These are phyloP conservation scores for Nakazawaea molendinolei DNA, from an alignment of 805 yeast species.

Conservation along the genomic window DNA sequence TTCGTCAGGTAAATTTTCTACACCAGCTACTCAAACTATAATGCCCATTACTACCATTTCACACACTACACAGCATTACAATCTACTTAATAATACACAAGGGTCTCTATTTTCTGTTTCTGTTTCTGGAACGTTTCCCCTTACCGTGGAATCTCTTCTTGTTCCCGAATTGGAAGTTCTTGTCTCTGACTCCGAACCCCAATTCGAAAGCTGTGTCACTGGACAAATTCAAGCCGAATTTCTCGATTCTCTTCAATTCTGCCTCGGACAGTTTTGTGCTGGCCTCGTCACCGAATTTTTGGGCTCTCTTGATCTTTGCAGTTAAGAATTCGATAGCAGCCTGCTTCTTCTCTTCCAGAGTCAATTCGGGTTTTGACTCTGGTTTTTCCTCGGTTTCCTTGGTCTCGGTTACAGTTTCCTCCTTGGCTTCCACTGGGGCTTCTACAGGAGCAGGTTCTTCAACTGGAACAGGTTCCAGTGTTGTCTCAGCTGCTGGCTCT, in stretches of 20 bases:
- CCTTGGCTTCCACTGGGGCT: constrained; percentile 11
- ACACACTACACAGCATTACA: too few relatives aligned
- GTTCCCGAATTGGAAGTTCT: constrained; percentile 7
- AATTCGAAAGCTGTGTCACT: constrained; percentile 63
- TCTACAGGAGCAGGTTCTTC: constrained; percentile 15
- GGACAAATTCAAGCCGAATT: constrained; percentile 73
- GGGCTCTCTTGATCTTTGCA: constrained; percentile 64
- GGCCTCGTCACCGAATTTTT: constrained; percentile 66
- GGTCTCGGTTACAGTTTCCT: constrained; percentile 6
- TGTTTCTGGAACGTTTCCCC: neutral
- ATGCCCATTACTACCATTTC: neutral
- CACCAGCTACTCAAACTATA: neutral
- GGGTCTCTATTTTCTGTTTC: neutral
- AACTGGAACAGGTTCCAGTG: constrained; percentile 13
- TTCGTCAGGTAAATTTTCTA: neutral
- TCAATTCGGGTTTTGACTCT: constrained; percentile 30
- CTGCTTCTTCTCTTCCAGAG: constrained; percentile 66
- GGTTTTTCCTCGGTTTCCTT: constrained; percentile 14
- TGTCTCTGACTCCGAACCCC: constrained; percentile 33
- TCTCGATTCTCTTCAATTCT: constrained; percentile 65
- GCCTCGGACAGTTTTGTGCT: constrained; percentile 46
- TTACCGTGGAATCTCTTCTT: neutral
- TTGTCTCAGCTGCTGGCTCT: constrained; percentile 18
- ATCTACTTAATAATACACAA: neutral
- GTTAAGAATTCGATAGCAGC: constrained; percentile 61